Conservation (phyloP, 2,329 filamentous ascomycete species). For the Dichotomopilus funicola region DNA sequence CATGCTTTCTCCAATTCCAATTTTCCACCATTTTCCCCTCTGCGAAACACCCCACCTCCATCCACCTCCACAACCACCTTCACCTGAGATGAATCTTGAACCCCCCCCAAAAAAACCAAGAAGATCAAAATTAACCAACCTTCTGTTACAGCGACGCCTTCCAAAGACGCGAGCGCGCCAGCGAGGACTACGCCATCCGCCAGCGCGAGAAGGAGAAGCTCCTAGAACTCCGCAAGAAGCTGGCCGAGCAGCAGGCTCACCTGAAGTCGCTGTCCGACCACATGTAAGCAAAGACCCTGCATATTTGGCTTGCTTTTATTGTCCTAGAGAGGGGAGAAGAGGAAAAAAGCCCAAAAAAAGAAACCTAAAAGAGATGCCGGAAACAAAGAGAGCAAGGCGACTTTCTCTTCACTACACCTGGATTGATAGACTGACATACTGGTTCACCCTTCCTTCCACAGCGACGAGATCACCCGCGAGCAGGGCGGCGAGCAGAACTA, state of each 20-base stretch:
- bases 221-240: constrained; percentile 62
- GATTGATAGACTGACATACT: neutral
- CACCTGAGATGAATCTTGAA: too few relatives aligned
- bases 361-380: too few relatives aligned
- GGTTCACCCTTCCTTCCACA: constrained; percentile 30
- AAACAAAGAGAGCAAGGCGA: too few relatives aligned
- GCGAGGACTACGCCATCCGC: constrained; percentile 78
- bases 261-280: constrained; percentile 78
- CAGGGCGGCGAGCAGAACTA: constrained; percentile 63
- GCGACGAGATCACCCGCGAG: constrained; percentile 69
- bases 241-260: constrained; percentile 72
- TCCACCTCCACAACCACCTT: too few relatives aligned
- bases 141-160: constrained; percentile 67
- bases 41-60: too few relatives aligned
- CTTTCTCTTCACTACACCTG: constrained; percentile 11
- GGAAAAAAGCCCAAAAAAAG: too few relatives aligned
- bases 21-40: too few relatives aligned
- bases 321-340: too few relatives aligned
- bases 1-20: too few relatives aligned
- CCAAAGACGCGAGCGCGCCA: constrained; percentile 82
- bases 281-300: constrained; percentile 54
- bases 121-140: constrained; percentile 7
- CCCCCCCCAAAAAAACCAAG: neutral
- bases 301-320: too few relatives aligned
- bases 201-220: constrained; percentile 91